Evolutionary conservation across 1,284 basidiomycete genomes (phyloP).

Genomic region (Testicularia cyperi): DNA sequence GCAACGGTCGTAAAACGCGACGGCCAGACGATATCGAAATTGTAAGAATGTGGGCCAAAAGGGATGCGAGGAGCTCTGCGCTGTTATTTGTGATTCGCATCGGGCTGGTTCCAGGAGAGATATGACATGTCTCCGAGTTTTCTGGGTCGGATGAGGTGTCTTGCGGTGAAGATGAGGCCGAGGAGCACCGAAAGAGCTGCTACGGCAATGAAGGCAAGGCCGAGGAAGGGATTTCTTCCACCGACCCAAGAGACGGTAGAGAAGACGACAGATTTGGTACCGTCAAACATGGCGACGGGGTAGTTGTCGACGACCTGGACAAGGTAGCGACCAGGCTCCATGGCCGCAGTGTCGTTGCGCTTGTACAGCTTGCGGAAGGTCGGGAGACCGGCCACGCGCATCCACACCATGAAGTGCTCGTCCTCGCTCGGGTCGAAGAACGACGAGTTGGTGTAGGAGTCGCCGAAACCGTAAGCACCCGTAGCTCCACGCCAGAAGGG

Average conservation of each 20-base stretch:
- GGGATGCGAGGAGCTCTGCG: too few relatives aligned
- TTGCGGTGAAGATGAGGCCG: conserved; percentile 81
- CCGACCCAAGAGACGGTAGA: conserved; percentile 98
- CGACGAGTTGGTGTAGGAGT: conserved; percentile 70
- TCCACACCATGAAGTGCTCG: conserved; percentile 99
- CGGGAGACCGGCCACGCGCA: conserved; percentile 93
- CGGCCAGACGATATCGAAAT: too few relatives aligned
- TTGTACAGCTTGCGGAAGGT: conserved; percentile 95
- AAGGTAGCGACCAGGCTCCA: conserved; percentile 75
- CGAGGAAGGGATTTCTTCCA: conserved; percentile 94
- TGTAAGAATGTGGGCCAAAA: too few relatives aligned
- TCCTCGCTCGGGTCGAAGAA: conserved; percentile 76
- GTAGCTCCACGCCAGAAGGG: conserved; percentile 72
- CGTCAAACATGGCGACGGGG: conserved; percentile 85
- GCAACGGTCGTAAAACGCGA: too few relatives aligned
- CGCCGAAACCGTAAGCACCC: conserved; percentile 65
- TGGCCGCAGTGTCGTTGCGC: conserved; percentile 77
- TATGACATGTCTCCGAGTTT: conserved; percentile 64
- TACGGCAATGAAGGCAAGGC: conserved; percentile 91
- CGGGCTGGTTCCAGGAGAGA: conserved; percentile 56
- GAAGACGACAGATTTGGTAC: conserved; percentile 94
- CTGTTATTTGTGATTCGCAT: conserved; percentile 9
- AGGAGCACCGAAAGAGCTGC: conserved; percentile 83
- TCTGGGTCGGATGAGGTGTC: conserved; percentile 90
- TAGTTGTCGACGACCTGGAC: conserved; percentile 84